Conservation (phyloP, 495 filamentous ascomycete genomes). For the Daldinia childiae region DNA sequence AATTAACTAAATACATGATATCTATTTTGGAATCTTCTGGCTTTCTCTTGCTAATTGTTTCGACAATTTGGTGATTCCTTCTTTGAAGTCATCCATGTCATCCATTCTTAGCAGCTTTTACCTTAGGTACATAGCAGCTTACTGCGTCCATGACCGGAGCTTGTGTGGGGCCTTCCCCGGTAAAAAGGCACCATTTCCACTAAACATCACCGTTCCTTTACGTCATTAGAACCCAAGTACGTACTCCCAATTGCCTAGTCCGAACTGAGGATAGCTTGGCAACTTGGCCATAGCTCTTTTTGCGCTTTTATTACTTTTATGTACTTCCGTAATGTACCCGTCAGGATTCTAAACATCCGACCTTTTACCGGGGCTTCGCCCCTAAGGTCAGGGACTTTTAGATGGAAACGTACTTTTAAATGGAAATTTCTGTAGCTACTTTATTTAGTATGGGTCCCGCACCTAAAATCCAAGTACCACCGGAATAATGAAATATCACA, state of each 20-base stretch:
- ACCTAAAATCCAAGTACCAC: no score
- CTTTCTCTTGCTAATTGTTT: slow-evolving; percentile 16
- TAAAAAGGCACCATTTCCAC: slow-evolving; percentile 19
- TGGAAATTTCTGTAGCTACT: no score
- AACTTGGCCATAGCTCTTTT: slow-evolving; percentile 23
- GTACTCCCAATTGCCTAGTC: not conserved
- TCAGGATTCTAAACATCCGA: no score
- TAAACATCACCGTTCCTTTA: slow-evolving; percentile 18
- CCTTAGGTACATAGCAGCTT: not conserved
- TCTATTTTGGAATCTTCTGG: no score
- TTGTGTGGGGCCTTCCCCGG: slow-evolving; percentile 34
- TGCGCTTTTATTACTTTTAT: slow-evolving; percentile 1
- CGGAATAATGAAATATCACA: no score
- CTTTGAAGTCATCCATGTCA: slow-evolving; percentile 25
- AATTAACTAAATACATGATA: no score
- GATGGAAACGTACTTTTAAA: no score
- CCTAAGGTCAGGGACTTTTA: no score
- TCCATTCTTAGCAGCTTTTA: slow-evolving; percentile 5
- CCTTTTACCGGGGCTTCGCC: no score
- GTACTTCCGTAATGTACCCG: no score
- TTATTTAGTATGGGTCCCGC: no score
- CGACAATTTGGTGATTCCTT: slow-evolving; percentile 7
- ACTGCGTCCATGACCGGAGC: slow-evolving; percentile 19
- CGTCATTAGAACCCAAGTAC: slow-evolving; percentile 21
- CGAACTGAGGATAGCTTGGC: not conserved